Conservation (phyloP, 2,329 filamentous ascomycete species). For the Penicillium sp. region DNA sequence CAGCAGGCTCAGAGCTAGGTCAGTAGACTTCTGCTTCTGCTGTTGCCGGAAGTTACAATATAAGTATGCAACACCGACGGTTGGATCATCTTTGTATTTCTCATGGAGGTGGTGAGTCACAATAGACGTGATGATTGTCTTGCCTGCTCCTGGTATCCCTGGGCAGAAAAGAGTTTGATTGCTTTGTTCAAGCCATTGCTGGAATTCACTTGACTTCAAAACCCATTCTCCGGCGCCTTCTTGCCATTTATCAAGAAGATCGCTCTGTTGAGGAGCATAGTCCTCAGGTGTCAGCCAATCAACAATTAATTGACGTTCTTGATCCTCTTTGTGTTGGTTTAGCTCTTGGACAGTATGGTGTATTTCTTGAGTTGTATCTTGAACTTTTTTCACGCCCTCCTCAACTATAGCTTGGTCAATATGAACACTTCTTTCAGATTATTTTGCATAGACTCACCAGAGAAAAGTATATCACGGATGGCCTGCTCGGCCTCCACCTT, state of each 20-base stretch:
- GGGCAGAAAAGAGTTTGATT: neutral
- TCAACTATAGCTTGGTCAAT: too few species aligned
- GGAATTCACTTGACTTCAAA: neutral
- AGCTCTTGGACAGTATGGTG: too few species aligned
- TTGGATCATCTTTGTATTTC: neutral
- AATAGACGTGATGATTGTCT: neutral
- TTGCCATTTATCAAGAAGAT: neutral
- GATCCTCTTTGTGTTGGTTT: too few species aligned
- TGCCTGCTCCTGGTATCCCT: neutral
- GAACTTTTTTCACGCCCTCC: too few species aligned
- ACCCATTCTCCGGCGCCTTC: neutral
- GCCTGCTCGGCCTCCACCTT: too few species aligned
- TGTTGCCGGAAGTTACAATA: neutral
- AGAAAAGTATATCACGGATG: too few species aligned
- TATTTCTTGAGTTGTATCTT: too few species aligned
- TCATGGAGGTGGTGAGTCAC: neutral
- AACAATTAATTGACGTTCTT: too few species aligned
- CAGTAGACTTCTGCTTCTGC: neutral
- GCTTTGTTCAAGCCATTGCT: neutral
- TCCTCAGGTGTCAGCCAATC: too few species aligned
- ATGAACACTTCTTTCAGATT: too few species aligned
- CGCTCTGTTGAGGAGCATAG: neutral
- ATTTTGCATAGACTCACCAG: too few species aligned
- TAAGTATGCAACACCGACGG: neutral
- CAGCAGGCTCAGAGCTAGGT: neutral